Conservation (phyloP, 106 monocot genomes). For the Platanthera guangdongensis region DNA sequence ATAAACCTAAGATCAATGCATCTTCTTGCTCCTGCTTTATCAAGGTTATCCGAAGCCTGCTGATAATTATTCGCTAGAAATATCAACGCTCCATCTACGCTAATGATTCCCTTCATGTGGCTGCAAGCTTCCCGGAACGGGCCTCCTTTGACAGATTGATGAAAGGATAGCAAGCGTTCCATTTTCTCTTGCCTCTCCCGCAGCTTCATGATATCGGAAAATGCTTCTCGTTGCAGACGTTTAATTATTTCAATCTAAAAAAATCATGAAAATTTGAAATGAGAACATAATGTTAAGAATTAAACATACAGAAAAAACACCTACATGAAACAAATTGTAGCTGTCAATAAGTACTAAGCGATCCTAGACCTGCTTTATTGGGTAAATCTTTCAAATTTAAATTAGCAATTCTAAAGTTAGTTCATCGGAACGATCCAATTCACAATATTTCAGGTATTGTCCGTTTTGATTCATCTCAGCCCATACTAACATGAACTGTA, state of each 20-base stretch:
- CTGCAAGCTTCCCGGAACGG: slow-evolving; percentile 47
- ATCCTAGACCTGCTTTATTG: too few species aligned
- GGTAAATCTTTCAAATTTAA: too few species aligned
- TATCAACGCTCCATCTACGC: slow-evolving; percentile 43
- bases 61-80: slow-evolving; percentile 29
- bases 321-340: too few species aligned
- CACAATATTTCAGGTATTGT: too few species aligned
- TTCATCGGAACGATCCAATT: too few species aligned
- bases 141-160: slow-evolving; percentile 40
- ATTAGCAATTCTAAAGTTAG: too few species aligned
- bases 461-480: too few species aligned
- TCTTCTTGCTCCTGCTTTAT: slow-evolving; percentile 36
- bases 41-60: slow-evolving; percentile 19
- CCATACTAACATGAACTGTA: too few species aligned
- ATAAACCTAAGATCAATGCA: slow-evolving; percentile 66
- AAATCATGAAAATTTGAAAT: not conserved
- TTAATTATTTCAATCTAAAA: slow-evolving; percentile 73
- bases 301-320: too few species aligned
- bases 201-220: slow-evolving; percentile 79
- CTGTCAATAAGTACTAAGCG: too few species aligned
- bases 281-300: not conserved
- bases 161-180: slow-evolving; percentile 48
- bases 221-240: slow-evolving; percentile 66
- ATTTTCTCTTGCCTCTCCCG: slow-evolving; percentile 69
- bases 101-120: slow-evolving; percentile 52